Conservation (phyloP, 1,284 basidiomycete genomes). For the Moniliophthora roreri region DNA sequence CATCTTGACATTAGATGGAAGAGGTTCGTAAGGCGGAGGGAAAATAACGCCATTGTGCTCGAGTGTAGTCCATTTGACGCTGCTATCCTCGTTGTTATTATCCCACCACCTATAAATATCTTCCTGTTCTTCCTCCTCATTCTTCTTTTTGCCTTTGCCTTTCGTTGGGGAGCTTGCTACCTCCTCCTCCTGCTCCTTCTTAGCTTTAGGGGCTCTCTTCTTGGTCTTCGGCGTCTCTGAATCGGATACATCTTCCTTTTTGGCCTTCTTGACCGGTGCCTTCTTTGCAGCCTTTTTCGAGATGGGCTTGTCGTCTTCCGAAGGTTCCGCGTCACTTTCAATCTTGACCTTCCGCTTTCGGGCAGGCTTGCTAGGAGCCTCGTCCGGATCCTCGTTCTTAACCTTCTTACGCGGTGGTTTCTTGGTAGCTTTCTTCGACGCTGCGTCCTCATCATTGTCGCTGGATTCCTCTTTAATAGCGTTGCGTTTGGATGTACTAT, state of each 20-base stretch:
- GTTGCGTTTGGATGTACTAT: conserved; percentile 17
- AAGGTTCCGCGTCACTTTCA: conserved; percentile 50
- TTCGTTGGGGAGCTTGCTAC: conserved; percentile 26
- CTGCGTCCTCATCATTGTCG: conserved; percentile 29
- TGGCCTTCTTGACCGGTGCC: conserved; percentile 16
- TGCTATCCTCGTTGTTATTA: conserved; percentile 69
- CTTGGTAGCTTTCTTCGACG: conserved; percentile 37
- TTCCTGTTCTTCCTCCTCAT: conserved; percentile 63
- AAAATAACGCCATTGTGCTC: conserved; percentile 96
- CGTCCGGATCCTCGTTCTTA: conserved; percentile 55
- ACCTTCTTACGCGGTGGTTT: conserved; percentile 65
- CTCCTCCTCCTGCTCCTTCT: conserved; percentile 18
- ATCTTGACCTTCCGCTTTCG: conserved; percentile 55
- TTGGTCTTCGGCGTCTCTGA: conserved; percentile 18
- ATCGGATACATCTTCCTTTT: conserved; percentile 25
- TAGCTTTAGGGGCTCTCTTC: conserved; percentile 5
- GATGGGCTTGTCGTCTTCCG: conserved; percentile 44
- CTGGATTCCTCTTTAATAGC: conserved; percentile 26
- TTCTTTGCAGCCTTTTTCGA: conserved; percentile 36
- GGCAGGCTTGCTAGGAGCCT: conserved; percentile 43
- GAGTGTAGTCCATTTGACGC: conserved; percentile 89
- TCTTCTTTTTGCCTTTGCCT: conserved; percentile 35
- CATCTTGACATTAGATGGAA: conserved; percentile 90
- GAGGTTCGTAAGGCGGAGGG: conserved; percentile 89
- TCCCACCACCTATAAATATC: conserved; percentile 87